Conservation (phyloP, 495 filamentous ascomycete genomes). For the Mycothermus thermophilus region DNA sequence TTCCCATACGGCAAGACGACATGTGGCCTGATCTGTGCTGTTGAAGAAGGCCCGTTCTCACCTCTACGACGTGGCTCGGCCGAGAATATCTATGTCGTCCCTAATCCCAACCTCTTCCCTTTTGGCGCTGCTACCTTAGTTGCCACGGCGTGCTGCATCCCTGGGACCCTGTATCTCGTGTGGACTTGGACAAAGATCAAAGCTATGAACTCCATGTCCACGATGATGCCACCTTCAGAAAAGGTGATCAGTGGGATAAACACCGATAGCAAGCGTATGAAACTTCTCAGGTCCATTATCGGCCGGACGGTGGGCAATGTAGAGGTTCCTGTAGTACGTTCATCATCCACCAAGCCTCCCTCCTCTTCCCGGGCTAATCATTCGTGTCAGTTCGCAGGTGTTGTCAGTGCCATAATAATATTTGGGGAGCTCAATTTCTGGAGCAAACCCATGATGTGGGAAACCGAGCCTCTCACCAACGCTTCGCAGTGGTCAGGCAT, state of each 20-base stretch:
- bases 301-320: no score
- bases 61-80: constrained; percentile 35
- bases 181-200: constrained; percentile 47
- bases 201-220: constrained; percentile 5
- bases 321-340: constrained; percentile 40
- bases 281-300: neutral
- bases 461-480: constrained; percentile 42
- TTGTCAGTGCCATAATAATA: constrained; percentile 40
- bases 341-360: no score
- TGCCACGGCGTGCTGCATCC: constrained; percentile 45
- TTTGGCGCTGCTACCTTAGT: constrained; percentile 43
- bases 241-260: neutral
- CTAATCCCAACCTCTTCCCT: constrained; percentile 32
- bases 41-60: constrained; percentile 29
- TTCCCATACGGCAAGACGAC: constrained; percentile 27
- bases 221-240: neutral
- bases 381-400: constrained; percentile 39
- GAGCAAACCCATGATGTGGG: constrained; percentile 33
- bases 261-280: neutral
- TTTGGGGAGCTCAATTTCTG: constrained; percentile 47
- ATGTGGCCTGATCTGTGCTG: constrained; percentile 32
- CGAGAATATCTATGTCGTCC: constrained; percentile 44
- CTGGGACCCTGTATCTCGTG: constrained; percentile 41
- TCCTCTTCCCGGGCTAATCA: no score
- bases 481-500: no score